Evolutionary conservation across 1,284 basidiomycete genomes (phyloP).

Genomic region (Jaminaea rosea): DNA sequence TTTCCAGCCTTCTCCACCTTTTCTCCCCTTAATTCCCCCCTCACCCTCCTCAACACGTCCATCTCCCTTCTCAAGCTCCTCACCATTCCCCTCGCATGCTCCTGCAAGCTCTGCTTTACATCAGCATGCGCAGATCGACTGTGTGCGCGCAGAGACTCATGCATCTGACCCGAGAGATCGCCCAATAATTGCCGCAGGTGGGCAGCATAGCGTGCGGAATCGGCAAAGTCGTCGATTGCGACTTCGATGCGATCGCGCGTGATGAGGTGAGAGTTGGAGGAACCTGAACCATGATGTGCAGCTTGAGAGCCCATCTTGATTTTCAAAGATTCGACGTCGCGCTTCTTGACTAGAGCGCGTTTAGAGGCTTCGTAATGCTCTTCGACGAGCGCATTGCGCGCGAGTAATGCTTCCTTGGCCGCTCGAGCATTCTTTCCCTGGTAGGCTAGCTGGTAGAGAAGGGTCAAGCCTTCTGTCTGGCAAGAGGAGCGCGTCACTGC

Average conservation of each 20-base stretch:
- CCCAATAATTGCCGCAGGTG: constrained; percentile 23
- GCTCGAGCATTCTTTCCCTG: constrained; percentile 36
- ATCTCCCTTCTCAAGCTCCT: constrained; percentile 21
- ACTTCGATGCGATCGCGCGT: constrained; percentile 26
- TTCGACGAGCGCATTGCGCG: constrained; percentile 38
- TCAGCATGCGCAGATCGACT: constrained; percentile 35
- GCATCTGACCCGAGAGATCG: constrained; percentile 22
- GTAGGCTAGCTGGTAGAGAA: constrained; percentile 17
- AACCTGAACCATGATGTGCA: constrained; percentile 13
- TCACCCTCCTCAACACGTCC: constrained; percentile 10
- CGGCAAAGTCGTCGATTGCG: constrained; percentile 31
- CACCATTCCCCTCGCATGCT: constrained; percentile 28
- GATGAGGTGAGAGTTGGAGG: neutral
- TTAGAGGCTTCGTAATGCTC: constrained; percentile 34
- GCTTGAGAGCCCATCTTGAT: constrained; percentile 8
- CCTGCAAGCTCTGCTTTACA: constrained; percentile 25
- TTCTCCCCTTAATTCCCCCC: neutral
- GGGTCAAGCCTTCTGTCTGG: neutral
- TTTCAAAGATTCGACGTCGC: constrained; percentile 30
- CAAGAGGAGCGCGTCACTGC: neutral
- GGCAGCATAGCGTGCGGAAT: constrained; percentile 2
- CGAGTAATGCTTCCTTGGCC: constrained; percentile 34
- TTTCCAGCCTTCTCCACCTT: no score
- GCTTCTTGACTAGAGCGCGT: constrained; percentile 22
- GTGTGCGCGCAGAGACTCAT: constrained; percentile 28